phyloP scores from a whole-genome alignment of 2,329 filamentous ascomycete genomes.

The Exophiala spinifera region DNA sequence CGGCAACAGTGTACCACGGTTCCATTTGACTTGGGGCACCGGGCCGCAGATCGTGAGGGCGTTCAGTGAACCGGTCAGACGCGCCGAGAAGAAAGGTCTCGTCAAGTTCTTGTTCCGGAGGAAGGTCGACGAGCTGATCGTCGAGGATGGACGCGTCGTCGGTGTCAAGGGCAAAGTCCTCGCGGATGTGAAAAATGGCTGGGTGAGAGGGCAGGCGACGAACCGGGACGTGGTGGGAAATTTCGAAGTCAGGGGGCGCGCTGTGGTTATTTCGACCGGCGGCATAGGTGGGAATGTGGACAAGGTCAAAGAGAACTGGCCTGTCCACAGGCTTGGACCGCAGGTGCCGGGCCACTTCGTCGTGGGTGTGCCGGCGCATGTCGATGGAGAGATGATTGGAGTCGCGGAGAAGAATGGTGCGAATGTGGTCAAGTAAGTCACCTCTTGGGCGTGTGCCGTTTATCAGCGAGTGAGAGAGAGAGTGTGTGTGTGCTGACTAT shows the following conservation, averaged over 20 bases:
- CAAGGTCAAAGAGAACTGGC: conserved; percentile 58
- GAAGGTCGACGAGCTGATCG: conserved; percentile 55
- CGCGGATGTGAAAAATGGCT: conserved; percentile 44
- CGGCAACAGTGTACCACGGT: conserved; percentile 62
- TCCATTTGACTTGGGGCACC: conserved; percentile 61
- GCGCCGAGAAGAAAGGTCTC: conserved; percentile 52
- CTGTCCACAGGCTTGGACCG: conserved; percentile 55
- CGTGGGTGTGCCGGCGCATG: conserved; percentile 60
- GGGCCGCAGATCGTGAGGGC: conserved; percentile 59
- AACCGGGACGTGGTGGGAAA: conserved; percentile 45
- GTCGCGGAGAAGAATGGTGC: conserved; percentile 55
- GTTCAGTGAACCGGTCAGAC: conserved; percentile 56
- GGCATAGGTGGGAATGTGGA: conserved; percentile 63
- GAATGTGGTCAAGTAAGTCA: conserved; percentile 49
- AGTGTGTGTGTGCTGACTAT: too few relatives aligned
- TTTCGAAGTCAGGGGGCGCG: conserved; percentile 54
- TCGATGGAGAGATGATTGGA: conserved; percentile 62
- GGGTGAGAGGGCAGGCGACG: conserved; percentile 52
- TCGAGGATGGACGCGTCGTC: conserved; percentile 51
- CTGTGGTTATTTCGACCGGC: conserved; percentile 56
- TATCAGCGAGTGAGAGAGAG: too few relatives aligned
- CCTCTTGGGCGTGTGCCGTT: too few relatives aligned
- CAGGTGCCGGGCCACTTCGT: conserved; percentile 57
- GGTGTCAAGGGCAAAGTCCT: conserved; percentile 56
- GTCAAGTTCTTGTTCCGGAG: conserved; percentile 58